Base-by-base conservation (phyloP, 1,139 yeast species). In the Debaryomycetaceae sp. region DNA sequence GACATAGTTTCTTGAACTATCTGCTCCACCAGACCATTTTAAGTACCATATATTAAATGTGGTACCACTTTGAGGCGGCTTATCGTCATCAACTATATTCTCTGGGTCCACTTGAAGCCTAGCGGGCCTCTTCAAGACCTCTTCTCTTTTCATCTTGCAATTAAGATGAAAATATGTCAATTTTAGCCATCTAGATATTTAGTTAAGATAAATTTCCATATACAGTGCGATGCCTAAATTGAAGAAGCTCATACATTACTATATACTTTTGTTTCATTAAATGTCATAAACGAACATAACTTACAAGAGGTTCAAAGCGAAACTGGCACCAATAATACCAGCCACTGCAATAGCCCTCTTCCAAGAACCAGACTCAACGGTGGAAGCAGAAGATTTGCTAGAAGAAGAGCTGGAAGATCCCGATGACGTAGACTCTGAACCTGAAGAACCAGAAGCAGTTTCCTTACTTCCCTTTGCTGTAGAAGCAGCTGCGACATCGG, bases 41-140 rank as follows among this genome's bases (percentile, higher is more conserved):
- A 84, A 73, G 59, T 81, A 91, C 97, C 96, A 89, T 15, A 88
- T 74, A 53, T 91, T 92, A 67, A 84, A 91, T 0, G 80, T 78
- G 9, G 81, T 78, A 0, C 95, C 95, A 0, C 87, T 79, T 53
- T 88, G 96, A 1, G 87, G 83, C 0, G 95, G 94, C 36, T 78
- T 75, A 30, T 76, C 81, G 17, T 82, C 81, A 9, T 78, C 82
- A 2, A 76, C 67, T 4, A 87, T 70, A 1, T 78, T 69, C 1
- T 75, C 75, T 1, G 87, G 85, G 44, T 81, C 83, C 1, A 87
- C 81, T 54, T 91, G 98, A 3, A 83, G 70, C 36, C 95, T 67
- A 1, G 78, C 78, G 3, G 75, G 73, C 35, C 30, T 44, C 5
- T 22, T 22, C 11, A 22, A 22, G 11, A 22, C 26, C 7, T 22